A percentile compares a stretch with the other conserved stretches of the same genome.
Evolutionary conservation across 2,329 filamentous ascomycete genomes (phyloP).

Genomic region (Aureobasidium sp.): DNA sequence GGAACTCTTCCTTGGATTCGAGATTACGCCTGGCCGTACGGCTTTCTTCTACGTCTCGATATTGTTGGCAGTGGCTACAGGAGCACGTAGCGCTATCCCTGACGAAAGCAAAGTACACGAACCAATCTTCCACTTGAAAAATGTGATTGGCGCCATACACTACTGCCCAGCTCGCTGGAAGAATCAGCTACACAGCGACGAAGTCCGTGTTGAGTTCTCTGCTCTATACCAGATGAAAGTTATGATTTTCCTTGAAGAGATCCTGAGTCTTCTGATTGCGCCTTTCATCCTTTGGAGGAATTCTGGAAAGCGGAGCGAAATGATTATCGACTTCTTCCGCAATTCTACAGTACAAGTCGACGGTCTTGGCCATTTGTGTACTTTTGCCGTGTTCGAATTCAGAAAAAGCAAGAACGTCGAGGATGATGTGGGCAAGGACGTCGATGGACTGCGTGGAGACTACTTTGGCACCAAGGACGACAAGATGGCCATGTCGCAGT

Average conservation of each 20-base stretch:
- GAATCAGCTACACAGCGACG: conserved; percentile 81
- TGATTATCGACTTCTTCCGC: conserved; percentile 94
- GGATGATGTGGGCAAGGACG: conserved; percentile 32
- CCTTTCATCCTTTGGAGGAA: conserved; percentile 83
- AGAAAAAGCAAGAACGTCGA: conserved; percentile 63
- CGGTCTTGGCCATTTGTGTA: conserved; percentile 91
- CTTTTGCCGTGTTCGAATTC: conserved; percentile 95
- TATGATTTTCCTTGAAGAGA: conserved; percentile 84
- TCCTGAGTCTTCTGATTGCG: conserved; percentile 85
- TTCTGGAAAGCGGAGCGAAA: conserved; percentile 80
- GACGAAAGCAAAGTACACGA: conserved; percentile 84
- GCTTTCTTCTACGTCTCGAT: conserved; percentile 85
- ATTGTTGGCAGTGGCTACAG: conserved; percentile 74
- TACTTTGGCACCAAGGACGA: conserved; percentile 94
- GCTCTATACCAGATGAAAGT: conserved; percentile 87
- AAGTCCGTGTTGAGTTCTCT: conserved; percentile 86
- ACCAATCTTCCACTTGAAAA: conserved; percentile 78
- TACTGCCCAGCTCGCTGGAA: conserved; percentile 88
- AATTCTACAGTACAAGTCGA: conserved; percentile 98
- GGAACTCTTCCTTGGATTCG: conserved; percentile 84
- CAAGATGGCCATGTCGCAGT: conserved; percentile 97
- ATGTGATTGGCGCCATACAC: conserved; percentile 87
- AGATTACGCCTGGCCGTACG: conserved; percentile 81
- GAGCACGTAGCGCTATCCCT: conserved; percentile 74
- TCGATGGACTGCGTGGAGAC: conserved; percentile 63